Conservation (phyloP, 2,329 filamentous ascomycete species). For the Colletotrichum scovillei region DNA sequence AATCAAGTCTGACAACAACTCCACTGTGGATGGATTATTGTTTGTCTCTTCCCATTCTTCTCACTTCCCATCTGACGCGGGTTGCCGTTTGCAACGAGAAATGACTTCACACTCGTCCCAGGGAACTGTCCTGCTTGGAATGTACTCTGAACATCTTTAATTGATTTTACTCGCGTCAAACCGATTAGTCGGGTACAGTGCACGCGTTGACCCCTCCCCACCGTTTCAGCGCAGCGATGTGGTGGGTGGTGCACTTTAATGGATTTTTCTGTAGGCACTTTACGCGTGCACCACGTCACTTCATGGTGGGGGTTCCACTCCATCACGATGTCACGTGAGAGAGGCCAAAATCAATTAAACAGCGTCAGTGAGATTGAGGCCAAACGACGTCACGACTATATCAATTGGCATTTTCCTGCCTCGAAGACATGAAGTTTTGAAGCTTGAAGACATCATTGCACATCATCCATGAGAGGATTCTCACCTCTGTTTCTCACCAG, state of each 20-base stretch:
- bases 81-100: constrained; percentile 23
- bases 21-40: constrained; percentile 15
- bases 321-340: constrained; percentile 33
- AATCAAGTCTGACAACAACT: constrained; percentile 24
- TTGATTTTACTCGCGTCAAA: background rate
- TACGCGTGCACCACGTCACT: constrained; percentile 8
- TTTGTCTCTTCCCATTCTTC: constrained; percentile 9
- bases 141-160: background rate
- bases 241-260: constrained; percentile 6
- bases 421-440: background rate
- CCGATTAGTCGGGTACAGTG: background rate
- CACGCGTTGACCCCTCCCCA: background rate
- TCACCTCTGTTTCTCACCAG: background rate
- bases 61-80: background rate
- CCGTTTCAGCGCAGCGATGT: constrained; percentile 1
- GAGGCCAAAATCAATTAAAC: constrained; percentile 17
- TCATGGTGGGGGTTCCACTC: background rate
- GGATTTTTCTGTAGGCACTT: constrained; percentile 21
- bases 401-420: background rate
- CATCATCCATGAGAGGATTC: constrained; percentile 13
- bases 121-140: background rate
- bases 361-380: constrained; percentile 6
- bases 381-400: background rate
- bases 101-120: constrained; percentile 3
- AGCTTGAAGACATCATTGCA: background rate